Evolutionary conservation across 805 yeast species (phyloP).

Genomic region (Kodamaea hsintzibuensis): DNA sequence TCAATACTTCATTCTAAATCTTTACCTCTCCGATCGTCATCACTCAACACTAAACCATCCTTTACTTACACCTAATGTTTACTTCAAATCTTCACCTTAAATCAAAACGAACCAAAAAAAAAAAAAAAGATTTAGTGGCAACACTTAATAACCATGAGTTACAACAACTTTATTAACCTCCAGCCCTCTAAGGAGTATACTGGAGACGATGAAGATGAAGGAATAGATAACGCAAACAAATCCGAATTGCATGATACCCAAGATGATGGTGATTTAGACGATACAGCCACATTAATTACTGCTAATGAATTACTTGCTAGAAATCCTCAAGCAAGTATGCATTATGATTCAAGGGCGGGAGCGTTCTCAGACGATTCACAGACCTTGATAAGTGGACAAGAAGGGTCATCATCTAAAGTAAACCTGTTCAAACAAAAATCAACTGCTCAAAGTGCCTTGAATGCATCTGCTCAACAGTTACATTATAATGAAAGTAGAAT

Average conservation of each 20-base stretch:
- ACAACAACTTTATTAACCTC: conserved; percentile 5
- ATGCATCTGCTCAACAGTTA: conserved; percentile 66
- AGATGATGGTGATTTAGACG: conserved; percentile 11
- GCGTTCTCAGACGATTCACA: conserved; percentile 6
- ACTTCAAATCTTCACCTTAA: not conserved
- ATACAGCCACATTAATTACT: conserved; percentile 13
- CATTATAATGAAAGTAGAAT: conserved; percentile 74
- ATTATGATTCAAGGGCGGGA: conserved; percentile 5
- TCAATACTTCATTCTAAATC: no score
- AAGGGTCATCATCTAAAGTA: conserved; percentile 5
- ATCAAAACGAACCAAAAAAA: not conserved
- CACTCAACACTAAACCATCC: no score
- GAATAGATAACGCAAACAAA: not conserved
- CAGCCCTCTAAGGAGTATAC: not conserved
- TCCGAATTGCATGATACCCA: not conserved
- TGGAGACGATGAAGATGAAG: not conserved
- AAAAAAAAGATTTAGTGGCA: conserved; percentile 5
- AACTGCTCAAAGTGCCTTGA: conserved; percentile 20
- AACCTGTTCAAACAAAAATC: conserved; percentile 1
- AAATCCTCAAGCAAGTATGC: conserved; percentile 8
- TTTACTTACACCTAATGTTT: no score
- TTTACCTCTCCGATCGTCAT: no score
- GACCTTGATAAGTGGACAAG: conserved; percentile 8
- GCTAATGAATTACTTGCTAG: conserved; percentile 9
- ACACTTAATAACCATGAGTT: not conserved